Evolutionary conservation across 306 rosid species (phyloP), one percentile per base, ranked within the genome.

Genomic region (Psophocarpus tetragonolobus): DNA sequence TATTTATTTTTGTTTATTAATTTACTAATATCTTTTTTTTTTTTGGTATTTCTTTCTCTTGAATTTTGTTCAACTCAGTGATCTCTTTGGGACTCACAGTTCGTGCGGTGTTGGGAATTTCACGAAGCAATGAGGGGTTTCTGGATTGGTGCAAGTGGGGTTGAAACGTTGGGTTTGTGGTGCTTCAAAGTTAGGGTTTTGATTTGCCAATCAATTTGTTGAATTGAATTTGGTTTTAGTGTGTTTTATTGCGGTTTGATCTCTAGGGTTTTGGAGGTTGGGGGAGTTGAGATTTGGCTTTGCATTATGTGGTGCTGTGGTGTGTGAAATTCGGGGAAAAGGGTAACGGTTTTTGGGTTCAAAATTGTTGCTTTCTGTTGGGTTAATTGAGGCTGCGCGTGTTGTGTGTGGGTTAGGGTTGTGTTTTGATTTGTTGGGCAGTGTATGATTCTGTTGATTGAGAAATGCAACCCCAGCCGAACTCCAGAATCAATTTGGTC

Each of bases 391-490:
- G 81, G 85, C 81, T 77, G 45, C 62, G 2, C 2, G 17, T 78
- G 87, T 87, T 1, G 17, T 78, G 87, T 87, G 81, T 80, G 87
- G 87, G 78, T n/a, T n/a, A 42, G 75, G 82, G 84, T 75, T 82
- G 51, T 27, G 83, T 80, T 74, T 70, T 84, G 79, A 78, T 79
- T 76, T 79, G 82, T 86, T 79, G 76, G 81, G 84, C 39, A 21
- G 90, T 88, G 89, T 87, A 84, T 85, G 93, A 90, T 80, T 85
- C 87, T 83, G 85, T 84, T 35, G 74, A 76, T 84, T 81, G 92
- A 88, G 94, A 89, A 86, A 95, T 95, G 98, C 96, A 89, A 89
- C 88, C 96, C 82, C 95, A 84, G 82, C 91, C 84, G 88, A 80
- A 86, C 87, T 88, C 93, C 39, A 92, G 98, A 87, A 81, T 92